Evolutionary conservation across 2,329 filamentous ascomycete species (phyloP).

Genomic region (Colletotrichum abscissum): DNA sequence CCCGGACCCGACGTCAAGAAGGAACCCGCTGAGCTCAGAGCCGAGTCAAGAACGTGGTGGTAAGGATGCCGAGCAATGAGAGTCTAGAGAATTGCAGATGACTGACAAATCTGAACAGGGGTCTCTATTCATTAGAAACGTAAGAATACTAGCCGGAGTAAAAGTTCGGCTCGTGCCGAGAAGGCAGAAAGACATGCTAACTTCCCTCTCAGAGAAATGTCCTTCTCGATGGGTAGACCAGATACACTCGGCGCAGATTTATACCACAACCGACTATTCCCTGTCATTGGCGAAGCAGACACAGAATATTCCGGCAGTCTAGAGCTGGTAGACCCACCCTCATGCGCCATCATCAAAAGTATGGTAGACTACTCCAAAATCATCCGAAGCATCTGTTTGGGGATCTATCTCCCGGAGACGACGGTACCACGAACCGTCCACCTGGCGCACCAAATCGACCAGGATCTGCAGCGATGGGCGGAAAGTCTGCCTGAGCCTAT

Average conservation of each 20-base stretch:
- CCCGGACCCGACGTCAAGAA: constrained; percentile 44
- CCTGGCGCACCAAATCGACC: constrained; percentile 39
- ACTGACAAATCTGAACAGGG: constrained; percentile 43
- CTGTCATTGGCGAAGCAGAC: constrained; percentile 37
- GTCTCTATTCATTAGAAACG: constrained; percentile 57
- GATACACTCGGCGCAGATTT: constrained; percentile 60
- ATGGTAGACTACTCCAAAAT: constrained; percentile 44
- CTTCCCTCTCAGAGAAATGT: constrained; percentile 51
- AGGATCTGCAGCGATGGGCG: constrained; percentile 40
- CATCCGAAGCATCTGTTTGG: constrained; percentile 40
- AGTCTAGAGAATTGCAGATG: too few species aligned
- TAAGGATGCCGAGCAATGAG: constrained; percentile 37
- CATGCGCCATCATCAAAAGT: constrained; percentile 41
- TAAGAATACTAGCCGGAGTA: constrained; percentile 36
- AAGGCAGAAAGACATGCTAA: constrained; percentile 1
- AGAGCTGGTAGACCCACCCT: constrained; percentile 40
- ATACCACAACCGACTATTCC: constrained; percentile 56
- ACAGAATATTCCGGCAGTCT: background rate
- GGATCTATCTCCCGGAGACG: constrained; percentile 40
- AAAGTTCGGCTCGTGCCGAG: background rate
- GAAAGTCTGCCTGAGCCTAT: constrained; percentile 38
- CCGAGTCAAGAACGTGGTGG: constrained; percentile 59
- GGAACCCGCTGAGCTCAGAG: constrained; percentile 44
- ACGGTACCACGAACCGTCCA: constrained; percentile 36
- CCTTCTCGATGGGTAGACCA: constrained; percentile 59